Percentiles rank a stretch among this genome's conserved stretches.
phyloP scores from a whole-genome alignment of 768 basidiomycete genomes.

The Panaeolus papilionaceus region DNA sequence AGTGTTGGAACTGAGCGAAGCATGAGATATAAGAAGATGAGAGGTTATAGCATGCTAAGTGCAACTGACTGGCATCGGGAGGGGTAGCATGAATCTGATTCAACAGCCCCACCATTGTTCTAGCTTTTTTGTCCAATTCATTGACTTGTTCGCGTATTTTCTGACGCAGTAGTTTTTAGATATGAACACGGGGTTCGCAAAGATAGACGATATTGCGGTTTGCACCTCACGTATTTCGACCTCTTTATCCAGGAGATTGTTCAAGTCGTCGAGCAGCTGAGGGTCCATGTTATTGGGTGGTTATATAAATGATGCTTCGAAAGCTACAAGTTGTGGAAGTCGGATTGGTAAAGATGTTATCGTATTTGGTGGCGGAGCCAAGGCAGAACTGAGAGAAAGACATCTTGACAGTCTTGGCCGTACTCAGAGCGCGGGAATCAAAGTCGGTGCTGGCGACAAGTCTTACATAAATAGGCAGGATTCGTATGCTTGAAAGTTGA shows the following conservation, averaged over 20 bases:
- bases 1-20: conserved; percentile 59
- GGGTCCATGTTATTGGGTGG: conserved; percentile 52
- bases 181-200: not conserved
- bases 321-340: not conserved
- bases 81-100: conserved; percentile 85
- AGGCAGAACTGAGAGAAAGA: too few species aligned
- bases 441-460: too few species aligned
- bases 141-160: conserved; percentile 82
- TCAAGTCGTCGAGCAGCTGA: conserved; percentile 61
- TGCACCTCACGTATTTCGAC: conserved; percentile 68
- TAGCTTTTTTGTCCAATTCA: conserved; percentile 76
- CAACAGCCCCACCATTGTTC: conserved; percentile 74
- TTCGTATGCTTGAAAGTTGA: not conserved
- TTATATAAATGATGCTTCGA: not conserved
- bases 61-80: conserved; percentile 55
- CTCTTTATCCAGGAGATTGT: conserved; percentile 65
- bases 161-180: conserved; percentile 42
- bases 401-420: not conserved
- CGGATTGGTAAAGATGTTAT: not conserved
- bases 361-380: too few species aligned
- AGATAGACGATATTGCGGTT: conserved; percentile 19
- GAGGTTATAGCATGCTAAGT: conserved; percentile 15
- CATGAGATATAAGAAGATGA: conserved; percentile 1
- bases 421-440: not conserved
- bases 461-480: not conserved